phyloP scores from a whole-genome alignment of 768 basidiomycete genomes.

The Boletus insuetus region DNA sequence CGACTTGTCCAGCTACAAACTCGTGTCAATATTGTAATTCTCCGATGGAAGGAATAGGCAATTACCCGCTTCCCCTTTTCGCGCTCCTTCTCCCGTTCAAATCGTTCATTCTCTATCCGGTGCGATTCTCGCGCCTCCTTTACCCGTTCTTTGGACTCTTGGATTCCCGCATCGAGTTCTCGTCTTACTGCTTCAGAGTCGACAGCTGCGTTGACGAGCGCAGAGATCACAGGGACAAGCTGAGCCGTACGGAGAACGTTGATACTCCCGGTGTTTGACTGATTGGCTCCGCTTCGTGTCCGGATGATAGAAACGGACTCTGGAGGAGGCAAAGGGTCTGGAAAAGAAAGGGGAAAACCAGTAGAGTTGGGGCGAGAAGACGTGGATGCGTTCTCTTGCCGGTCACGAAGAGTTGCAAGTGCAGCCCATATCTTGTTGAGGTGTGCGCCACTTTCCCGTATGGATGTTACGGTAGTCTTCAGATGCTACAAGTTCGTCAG shows the following conservation, averaged over 20 bases:
- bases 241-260: slow-evolving; percentile 50
- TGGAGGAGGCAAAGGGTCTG: slow-evolving; percentile 61
- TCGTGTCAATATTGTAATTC: not conserved
- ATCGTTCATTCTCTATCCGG: slow-evolving; percentile 31
- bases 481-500: slow-evolving; percentile 8
- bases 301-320: slow-evolving; percentile 36
- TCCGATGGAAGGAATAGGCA: not conserved
- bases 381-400: slow-evolving; percentile 20
- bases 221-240: slow-evolving; percentile 61
- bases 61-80: slow-evolving; percentile 40
- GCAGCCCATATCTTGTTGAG: slow-evolving; percentile 63
- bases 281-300: slow-evolving; percentile 45
- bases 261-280: slow-evolving; percentile 26
- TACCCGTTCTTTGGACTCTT: slow-evolving; percentile 52
- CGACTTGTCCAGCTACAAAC: slow-evolving; percentile 40
- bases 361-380: slow-evolving; percentile 13
- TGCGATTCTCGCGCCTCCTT: slow-evolving; percentile 51
- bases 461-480: slow-evolving; percentile 45
- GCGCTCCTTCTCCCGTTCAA: slow-evolving; percentile 43
- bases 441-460: slow-evolving; percentile 52
- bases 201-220: slow-evolving; percentile 53
- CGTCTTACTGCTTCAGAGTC: slow-evolving; percentile 48
- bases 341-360: slow-evolving; percentile 36
- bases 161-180: slow-evolving; percentile 58
- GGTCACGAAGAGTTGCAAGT: slow-evolving; percentile 47